phyloP scores from a whole-genome alignment of 495 filamentous ascomycete species.

The Talaromyces nanjingensis region DNA sequence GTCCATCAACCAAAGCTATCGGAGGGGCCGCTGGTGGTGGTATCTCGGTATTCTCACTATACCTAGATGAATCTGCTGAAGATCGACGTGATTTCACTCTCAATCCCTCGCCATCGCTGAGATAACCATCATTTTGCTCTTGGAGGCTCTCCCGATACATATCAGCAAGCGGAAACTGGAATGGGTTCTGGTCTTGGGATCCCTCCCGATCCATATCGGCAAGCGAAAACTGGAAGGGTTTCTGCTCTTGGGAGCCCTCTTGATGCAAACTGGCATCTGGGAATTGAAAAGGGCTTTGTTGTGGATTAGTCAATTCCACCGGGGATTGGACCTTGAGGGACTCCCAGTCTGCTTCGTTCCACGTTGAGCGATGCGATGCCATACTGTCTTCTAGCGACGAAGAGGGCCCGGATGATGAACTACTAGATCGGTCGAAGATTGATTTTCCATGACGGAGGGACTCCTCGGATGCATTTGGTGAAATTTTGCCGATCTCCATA shows the following conservation, averaged over 20 bases:
- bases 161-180: slow-evolving; percentile 29
- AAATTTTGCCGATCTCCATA: slow-evolving; percentile 48
- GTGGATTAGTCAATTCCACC: slow-evolving; percentile 18
- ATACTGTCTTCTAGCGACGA: slow-evolving; percentile 32
- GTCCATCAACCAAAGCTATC: slow-evolving; percentile 3
- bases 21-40: slow-evolving; percentile 19
- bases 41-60: slow-evolving; percentile 26
- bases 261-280: slow-evolving; percentile 29
- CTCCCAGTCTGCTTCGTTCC: slow-evolving; percentile 24
- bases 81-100: slow-evolving; percentile 12
- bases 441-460: slow-evolving; percentile 48
- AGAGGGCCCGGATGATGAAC: slow-evolving; percentile 47
- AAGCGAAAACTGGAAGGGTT: slow-evolving; percentile 12
- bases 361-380: slow-evolving; percentile 26
- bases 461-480: slow-evolving; percentile 43
- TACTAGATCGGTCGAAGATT: slow-evolving; percentile 67
- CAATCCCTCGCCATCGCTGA: slow-evolving; percentile 33
- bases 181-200: slow-evolving; percentile 17
- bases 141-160: slow-evolving; percentile 26
- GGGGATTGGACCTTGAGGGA: slow-evolving; percentile 28
- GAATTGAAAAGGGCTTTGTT: slow-evolving; percentile 9
- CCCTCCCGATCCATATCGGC: slow-evolving; percentile 26
- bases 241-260: slow-evolving; percentile 9
- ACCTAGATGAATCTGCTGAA: slow-evolving; percentile 29
- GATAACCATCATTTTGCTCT: slow-evolving; percentile 34